phyloP scores from a whole-genome alignment of 1,284 basidiomycete species.

The Meira miltonrushii region DNA sequence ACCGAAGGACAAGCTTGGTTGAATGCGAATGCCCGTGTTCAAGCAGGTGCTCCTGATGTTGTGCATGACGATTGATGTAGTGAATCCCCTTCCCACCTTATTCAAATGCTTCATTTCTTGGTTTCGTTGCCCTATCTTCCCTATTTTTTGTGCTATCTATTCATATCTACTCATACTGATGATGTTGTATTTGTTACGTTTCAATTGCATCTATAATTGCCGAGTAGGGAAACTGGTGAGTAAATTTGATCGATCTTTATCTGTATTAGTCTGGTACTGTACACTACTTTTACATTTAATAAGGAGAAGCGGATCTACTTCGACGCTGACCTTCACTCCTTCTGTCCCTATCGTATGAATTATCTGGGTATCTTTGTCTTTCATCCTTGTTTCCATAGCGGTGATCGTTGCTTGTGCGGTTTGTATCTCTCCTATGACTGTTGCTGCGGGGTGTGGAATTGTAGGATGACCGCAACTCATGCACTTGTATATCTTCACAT shows the following conservation, averaged over 20 bases:
- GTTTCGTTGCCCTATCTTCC: not conserved
- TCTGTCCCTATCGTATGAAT: not conserved
- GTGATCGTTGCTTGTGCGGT: not conserved
- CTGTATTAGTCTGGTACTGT: not conserved
- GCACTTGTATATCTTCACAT: not conserved
- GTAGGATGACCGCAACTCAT: not conserved
- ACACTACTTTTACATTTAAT: not conserved
- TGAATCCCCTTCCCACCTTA: too few species aligned
- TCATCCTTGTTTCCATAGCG: not conserved
- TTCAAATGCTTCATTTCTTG: not conserved
- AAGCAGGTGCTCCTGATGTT: slow-evolving; percentile 7
- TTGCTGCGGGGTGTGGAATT: not conserved
- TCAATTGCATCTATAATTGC: not conserved
- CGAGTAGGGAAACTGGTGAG: not conserved
- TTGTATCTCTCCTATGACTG: not conserved
- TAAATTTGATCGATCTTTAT: too few species aligned
- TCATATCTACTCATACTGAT: not conserved
- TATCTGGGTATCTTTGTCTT: not conserved
- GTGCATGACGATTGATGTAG: not conserved
- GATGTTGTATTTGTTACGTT: not conserved
- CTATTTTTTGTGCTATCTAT: not conserved
- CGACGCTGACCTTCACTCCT: not conserved
- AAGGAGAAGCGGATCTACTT: not conserved
- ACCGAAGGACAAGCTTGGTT: slow-evolving; percentile 37
- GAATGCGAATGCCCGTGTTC: slow-evolving; percentile 23